Conservation (phyloP, 2,329 filamentous ascomycete species). For the Phaeomoniella chlamydospora region DNA sequence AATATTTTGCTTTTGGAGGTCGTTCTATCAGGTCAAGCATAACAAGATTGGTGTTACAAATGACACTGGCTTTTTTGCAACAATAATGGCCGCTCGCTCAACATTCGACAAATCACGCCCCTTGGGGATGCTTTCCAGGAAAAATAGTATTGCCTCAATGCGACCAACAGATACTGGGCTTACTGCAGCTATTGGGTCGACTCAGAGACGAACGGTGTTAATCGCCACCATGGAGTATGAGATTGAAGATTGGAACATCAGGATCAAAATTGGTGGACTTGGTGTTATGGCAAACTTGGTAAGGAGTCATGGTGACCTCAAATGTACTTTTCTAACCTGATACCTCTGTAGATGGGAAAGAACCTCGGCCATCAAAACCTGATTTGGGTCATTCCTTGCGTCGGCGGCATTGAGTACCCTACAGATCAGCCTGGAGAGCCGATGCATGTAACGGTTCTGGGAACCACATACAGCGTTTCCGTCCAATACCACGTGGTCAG, state of each 20-base stretch:
- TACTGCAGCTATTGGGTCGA: not conserved
- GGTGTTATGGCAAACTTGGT: constrained; percentile 39
- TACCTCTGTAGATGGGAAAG: constrained; percentile 45
- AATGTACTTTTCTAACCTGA: not conserved
- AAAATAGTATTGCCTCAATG: constrained; percentile 11
- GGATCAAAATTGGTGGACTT: constrained; percentile 47
- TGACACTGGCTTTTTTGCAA: too few species aligned
- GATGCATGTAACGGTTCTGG: constrained; percentile 40
- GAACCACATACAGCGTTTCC: constrained; percentile 35
- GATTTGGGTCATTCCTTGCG: constrained; percentile 37
- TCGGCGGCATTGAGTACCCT: constrained; percentile 43
- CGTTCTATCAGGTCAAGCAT: constrained; percentile 6
- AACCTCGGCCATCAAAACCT: constrained; percentile 40
- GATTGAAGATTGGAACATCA: constrained; percentile 46
- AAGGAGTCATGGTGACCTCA: not conserved
- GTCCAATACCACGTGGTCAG: constrained; percentile 40
- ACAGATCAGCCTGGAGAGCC: constrained; percentile 28
- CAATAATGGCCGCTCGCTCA: not conserved
- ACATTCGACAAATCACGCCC: not conserved
- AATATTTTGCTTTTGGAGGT: constrained; percentile 2
- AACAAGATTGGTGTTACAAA: constrained; percentile 4
- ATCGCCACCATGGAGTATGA: constrained; percentile 50
- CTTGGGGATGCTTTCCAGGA: constrained; percentile 15
- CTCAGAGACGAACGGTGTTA: constrained; percentile 32
- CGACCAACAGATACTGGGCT: not conserved